Evolutionary conservation across 208 protist genomes (phyloP), one percentile per base, ranked within the genome.

Genomic region (Crithidia thermophila): DNA sequence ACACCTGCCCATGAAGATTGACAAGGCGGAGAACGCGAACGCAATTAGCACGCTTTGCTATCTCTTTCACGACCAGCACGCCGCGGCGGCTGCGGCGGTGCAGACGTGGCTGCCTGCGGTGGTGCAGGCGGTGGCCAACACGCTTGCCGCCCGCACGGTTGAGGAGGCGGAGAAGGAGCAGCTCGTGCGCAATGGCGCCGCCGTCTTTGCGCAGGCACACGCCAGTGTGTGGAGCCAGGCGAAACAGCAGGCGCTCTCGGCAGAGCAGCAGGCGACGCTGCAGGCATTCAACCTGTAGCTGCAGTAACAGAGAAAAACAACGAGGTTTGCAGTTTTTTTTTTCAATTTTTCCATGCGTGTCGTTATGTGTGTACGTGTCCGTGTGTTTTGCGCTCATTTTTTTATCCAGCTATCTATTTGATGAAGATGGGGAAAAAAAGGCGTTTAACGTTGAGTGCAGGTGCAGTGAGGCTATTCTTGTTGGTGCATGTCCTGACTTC

Each of bases 21-120:
- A 96, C 74, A 85, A 79, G 56, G 55, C 69, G 3, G 90, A 96
- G 65, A 94, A 96, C 65, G 64, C 45, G 27, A 94, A 91, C 58
- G 90, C 84, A 18, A 52, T 85, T 23, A 27, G 58, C 23, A 85
- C 82, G 3, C 20, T 94, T 36, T 65, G 74, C 33, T 78, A 85
- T 70, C 40, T 94, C 28, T 57, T 90, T 25, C 33, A 13, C 40
- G 39, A 45, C 0, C 31, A 69, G 39, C 43, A 47, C 42, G 63
- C n/a, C 8, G 71, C 77, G 31, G 30, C 64, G 13, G 60, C 72
- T 10, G 73, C 67, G 46, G 69, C 64, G 7, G 47, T 30, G 28
- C 40, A 64, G 27, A 52, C 78, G 31, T 82, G 78, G 70, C 65
- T 83, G 64, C 45, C 72, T 18, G 66, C 66, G 30, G 66, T 87